Percentiles rank a stretch among this genome's conserved stretches.
These are phyloP conservation scores for Zymoseptoria passerinii DNA, from an alignment of 2,329 filamentous ascomycete species.

Conservation along the genomic window DNA sequence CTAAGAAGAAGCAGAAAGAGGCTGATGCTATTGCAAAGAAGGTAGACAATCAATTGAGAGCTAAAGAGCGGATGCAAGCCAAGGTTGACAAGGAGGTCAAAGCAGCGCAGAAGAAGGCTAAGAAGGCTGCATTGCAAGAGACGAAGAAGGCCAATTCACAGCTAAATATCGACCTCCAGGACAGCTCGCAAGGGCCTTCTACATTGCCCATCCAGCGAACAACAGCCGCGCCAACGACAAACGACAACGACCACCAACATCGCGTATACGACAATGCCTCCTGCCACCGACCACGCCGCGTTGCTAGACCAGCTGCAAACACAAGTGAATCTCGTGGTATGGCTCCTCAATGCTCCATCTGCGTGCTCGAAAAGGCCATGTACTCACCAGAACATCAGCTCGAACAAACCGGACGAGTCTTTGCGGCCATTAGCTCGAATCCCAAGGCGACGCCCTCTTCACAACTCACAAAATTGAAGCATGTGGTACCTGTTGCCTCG, in stretches of 20 bases:
- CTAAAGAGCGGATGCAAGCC: too few species aligned
- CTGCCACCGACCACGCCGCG: constrained; percentile 10
- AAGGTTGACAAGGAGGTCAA: too few species aligned
- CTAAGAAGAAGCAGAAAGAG: too few species aligned
- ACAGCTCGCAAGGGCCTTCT: too few species aligned
- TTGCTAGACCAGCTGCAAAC: constrained; percentile 39
- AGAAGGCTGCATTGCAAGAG: too few species aligned
- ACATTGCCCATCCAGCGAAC: neutral
- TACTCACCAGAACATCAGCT: constrained; percentile 26
- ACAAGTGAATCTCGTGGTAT: constrained; percentile 42
- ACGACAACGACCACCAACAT: neutral
- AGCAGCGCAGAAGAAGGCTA: too few species aligned
- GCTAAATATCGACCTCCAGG: too few species aligned
- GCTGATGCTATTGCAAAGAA: too few species aligned
- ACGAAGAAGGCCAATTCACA: too few species aligned
- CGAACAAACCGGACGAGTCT: constrained; percentile 37
- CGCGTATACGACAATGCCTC: constrained; percentile 8
- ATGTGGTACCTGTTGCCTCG: constrained; percentile 33
- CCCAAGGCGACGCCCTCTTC: constrained; percentile 22
- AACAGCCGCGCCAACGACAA: neutral
- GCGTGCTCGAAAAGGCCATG: neutral
- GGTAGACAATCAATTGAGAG: too few species aligned
- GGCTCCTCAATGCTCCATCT: constrained; percentile 9
- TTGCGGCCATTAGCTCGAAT: constrained; percentile 33
- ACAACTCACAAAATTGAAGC: constrained; percentile 29